Base-by-base conservation (phyloP, 306 rosid genomes). In the Prunus davidiana region DNA sequence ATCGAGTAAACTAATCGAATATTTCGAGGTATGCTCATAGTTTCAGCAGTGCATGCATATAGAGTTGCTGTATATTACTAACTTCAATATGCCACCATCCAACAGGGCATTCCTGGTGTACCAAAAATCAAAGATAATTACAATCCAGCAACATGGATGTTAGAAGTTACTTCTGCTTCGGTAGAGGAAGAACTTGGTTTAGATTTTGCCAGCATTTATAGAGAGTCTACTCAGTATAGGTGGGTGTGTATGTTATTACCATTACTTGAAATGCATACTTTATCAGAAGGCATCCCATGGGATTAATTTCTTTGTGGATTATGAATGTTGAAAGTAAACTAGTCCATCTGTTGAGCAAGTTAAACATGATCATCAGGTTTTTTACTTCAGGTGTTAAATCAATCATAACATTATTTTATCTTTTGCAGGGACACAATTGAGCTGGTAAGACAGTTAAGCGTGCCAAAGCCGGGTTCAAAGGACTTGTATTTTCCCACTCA, bases 121-220 rank as follows among this genome's bases (percentile, higher is more conserved):
- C 87, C 90, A 12, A 87, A 85, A 84, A 91, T 91, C 43, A 85
- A 76, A 83, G 88, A 89, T 47, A 88, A 85, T 56, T 80, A 84
- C 30, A 91, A 91, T 72, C 95, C 97, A 8, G 88, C 97, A 41
- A 81, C 95, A 12, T 91, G 97, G 97, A 89, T 91, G 91, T 76
- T 89, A 63, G 97, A 91, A 69, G 86, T 85, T 38, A 88, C 90
- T 82, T 89, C 95, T 3, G 64, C 52, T 38, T 87, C 95, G 19
- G 86, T 79, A 34, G 95, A 91, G 82, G 75, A 80, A 72, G 88
- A 84, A 69, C 86, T 80, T 3, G 76, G 79, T 49, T 64, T 88
- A 49, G 97, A 89, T 84, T 91, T 91, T 80, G 89, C 90, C 10
- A 71, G 82, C 54, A 76, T 84, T 64, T 91, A 83, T 69, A 67